Percentiles rank a stretch among this genome's conserved stretches.
These are phyloP conservation scores for Zasmidium angulare DNA, from an alignment of 2,329 filamentous ascomycete genomes.

Conservation along the genomic window DNA sequence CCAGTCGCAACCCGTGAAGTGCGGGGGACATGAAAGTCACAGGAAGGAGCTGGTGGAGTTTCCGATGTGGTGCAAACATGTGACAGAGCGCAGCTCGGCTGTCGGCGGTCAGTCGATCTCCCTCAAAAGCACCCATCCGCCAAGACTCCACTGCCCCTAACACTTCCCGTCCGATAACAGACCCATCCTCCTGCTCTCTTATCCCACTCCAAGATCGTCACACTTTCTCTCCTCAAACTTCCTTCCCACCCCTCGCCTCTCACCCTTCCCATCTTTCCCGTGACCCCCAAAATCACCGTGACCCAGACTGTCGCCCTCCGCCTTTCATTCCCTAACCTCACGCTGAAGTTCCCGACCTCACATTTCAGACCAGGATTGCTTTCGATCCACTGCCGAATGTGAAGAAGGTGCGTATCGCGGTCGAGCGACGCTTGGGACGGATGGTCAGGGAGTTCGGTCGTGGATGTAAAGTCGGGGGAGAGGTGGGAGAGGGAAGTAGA, in stretches of 20 bases:
- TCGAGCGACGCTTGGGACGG: background rate
- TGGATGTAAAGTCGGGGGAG: background rate
- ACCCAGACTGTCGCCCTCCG: background rate
- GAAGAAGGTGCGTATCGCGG: background rate
- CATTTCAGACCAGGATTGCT: background rate
- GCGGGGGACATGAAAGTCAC: too few species aligned
- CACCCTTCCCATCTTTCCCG: background rate
- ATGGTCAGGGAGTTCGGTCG: background rate
- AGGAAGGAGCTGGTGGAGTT: too few species aligned
- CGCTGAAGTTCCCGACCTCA: background rate
- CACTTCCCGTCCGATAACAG: background rate
- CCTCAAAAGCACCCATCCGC: background rate
- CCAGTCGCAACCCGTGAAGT: too few species aligned
- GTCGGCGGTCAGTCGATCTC: too few species aligned
- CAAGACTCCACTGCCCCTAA: background rate
- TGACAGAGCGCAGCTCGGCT: too few species aligned
- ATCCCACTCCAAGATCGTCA: background rate
- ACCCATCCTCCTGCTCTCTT: background rate
- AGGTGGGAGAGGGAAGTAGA: background rate
- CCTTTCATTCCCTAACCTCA: background rate
- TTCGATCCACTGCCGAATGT: background rate
- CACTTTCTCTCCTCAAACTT: background rate
- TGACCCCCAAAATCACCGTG: background rate
- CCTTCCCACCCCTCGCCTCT: too few species aligned
- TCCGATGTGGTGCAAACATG: too few species aligned